Percentiles rank a stretch among this genome's conserved stretches.
Conservation (phyloP, 495 filamentous ascomycete genomes). For the Aspergillus haitiensis region DNA sequence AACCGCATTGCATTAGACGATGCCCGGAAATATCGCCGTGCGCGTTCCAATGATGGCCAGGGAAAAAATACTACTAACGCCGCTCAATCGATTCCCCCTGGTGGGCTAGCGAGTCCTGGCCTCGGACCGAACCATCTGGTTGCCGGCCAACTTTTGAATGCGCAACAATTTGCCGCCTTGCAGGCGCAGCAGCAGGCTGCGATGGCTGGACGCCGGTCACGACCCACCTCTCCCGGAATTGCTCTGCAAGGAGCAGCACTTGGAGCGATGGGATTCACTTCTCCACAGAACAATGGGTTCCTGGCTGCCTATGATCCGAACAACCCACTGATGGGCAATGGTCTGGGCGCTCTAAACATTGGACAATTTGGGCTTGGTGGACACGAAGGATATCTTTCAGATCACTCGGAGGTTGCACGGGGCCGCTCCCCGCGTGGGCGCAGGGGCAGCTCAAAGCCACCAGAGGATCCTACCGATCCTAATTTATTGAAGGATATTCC, state of each 20-base stretch:
- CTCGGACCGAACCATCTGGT: conserved; percentile 71
- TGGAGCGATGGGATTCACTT: conserved; percentile 72
- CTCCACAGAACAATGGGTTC: conserved; percentile 94
- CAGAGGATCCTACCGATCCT: conserved; percentile 94
- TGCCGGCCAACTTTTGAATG: conserved; percentile 79
- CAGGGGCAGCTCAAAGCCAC: conserved; percentile 93
- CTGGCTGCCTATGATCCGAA: conserved; percentile 80
- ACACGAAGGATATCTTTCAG: conserved; percentile 88
- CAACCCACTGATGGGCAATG: conserved; percentile 72
- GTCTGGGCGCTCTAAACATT: conserved; percentile 68
- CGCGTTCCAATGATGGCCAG: conserved; percentile 85
- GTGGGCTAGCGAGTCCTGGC: conserved; percentile 48
- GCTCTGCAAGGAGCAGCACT: conserved; percentile 70
- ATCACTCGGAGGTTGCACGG: conserved; percentile 85
- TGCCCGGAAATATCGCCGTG: conserved; percentile 87
- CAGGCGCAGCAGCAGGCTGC: conserved; percentile 81
- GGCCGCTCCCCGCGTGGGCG: conserved; percentile 91
- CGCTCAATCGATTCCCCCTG: conserved; percentile 49
- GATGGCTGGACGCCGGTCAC: conserved; percentile 78
- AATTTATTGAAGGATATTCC: conserved; percentile 92
- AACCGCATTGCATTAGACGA: conserved; percentile 97
- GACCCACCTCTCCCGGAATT: conserved; percentile 88
- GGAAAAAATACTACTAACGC: conserved; percentile 43
- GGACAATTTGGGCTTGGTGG: conserved; percentile 70
- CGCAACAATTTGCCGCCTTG: conserved; percentile 82